A percentile compares a stretch with the other conserved stretches of the same genome.
Conservation (phyloP, 495 filamentous ascomycete species). For the Astrocystis sublimbata region DNA sequence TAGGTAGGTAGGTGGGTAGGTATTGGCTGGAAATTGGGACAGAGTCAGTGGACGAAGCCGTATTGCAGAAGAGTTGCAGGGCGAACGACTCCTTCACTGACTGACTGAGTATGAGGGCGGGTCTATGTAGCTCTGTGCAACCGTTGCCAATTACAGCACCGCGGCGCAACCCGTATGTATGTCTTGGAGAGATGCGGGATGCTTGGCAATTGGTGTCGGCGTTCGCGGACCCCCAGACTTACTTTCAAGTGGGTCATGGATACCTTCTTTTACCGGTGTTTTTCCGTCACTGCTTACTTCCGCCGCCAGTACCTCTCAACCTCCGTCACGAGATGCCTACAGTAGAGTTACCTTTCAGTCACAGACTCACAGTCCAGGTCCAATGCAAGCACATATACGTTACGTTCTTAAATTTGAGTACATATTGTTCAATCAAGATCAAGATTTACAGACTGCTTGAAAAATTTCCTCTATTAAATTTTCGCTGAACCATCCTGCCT, state of each 20-base stretch:
- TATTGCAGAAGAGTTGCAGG: background rate
- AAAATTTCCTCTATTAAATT: constrained; percentile 19
- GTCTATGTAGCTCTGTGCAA: background rate
- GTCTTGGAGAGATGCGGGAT: background rate
- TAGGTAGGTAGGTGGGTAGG: no score
- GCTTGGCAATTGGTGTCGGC: background rate
- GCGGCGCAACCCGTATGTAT: background rate
- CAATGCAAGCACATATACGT: no score
- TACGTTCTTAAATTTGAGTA: background rate
- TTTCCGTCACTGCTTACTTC: background rate
- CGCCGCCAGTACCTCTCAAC: no score
- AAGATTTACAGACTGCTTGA: background rate
- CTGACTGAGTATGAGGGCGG: no score
- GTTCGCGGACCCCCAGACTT: no score
- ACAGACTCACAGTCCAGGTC: no score
- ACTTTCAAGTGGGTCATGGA: constrained; percentile 20
- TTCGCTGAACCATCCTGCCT: constrained; percentile 1
- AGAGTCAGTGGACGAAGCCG: background rate
- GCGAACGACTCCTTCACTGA: no score
- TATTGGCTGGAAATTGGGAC: background rate
- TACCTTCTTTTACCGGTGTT: background rate
- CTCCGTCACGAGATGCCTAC: no score
- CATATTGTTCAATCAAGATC: background rate
- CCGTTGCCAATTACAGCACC: background rate
- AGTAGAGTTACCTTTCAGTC: no score